Evolutionary conservation across 306 rosid genomes (phyloP).

Genomic region (Pterocarpus santalinus): DNA sequence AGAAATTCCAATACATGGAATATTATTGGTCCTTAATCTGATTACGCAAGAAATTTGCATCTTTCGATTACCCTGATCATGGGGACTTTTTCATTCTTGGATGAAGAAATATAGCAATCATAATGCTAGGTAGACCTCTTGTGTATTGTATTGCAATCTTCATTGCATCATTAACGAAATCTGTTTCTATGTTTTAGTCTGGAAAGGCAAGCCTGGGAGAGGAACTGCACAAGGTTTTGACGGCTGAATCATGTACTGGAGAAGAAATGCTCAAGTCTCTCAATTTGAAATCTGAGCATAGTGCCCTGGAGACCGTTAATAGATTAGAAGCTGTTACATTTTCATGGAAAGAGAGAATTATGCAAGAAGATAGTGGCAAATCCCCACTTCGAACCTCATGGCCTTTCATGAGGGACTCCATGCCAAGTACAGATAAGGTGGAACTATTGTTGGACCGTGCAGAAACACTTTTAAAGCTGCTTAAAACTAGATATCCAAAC

Average conservation of each 20-base stretch:
- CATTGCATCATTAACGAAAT: constrained; percentile 19
- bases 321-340: constrained; percentile 77
- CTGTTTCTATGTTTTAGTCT: constrained; percentile 57
- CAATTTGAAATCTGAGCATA: constrained; percentile 70
- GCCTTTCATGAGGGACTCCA: constrained; percentile 74
- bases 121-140: neutral
- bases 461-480: constrained; percentile 62
- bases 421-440: constrained; percentile 65
- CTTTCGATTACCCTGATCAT: neutral
- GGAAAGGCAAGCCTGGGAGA: constrained; percentile 82
- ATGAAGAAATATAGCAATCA: constrained; percentile 10
- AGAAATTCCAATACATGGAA: neutral
- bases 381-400: constrained; percentile 79
- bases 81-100: neutral
- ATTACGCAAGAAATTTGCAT: constrained; percentile 6
- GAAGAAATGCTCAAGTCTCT: constrained; percentile 70
- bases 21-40: constrained; percentile 21
- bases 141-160: neutral
- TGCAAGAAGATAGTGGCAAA: constrained; percentile 59
- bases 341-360: constrained; percentile 76
- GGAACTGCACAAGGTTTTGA: constrained; percentile 66
- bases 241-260: constrained; percentile 57
- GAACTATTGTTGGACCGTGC: constrained; percentile 67
- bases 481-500: constrained; percentile 72
- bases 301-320: constrained; percentile 72